Percentiles rank a stretch among this genome's conserved stretches.
Conservation (phyloP, 257 asterid genomes). For the Misopates orontium region DNA sequence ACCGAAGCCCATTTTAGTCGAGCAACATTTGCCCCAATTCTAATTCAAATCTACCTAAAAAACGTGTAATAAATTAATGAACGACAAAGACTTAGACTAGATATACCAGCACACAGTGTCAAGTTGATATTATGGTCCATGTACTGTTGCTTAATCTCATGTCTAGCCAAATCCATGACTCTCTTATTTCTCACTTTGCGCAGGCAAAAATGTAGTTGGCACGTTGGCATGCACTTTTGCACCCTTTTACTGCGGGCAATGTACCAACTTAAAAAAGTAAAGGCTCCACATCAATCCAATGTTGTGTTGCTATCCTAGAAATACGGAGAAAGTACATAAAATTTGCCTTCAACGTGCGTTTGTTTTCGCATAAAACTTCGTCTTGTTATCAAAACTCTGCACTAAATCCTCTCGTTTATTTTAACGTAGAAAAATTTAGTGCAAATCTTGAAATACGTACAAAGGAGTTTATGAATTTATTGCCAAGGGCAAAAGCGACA, state of each 20-base stretch:
- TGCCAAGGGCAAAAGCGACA: too few relatives aligned
- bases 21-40: neutral
- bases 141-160: neutral
- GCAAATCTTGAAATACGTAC: too few relatives aligned
- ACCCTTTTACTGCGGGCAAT: constrained; percentile 2
- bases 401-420: too few relatives aligned
- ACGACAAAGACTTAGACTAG: constrained; percentile 19
- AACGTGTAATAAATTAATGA: constrained; percentile 16
- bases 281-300: too few relatives aligned
- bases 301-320: too few relatives aligned
- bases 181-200: neutral
- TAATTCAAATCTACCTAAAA: neutral
- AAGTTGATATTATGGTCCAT: constrained; percentile 24
- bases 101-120: neutral
- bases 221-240: constrained; percentile 20
- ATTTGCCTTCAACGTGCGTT: too few relatives aligned
- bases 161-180: constrained; percentile 14
- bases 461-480: too few relatives aligned
- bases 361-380: too few relatives aligned
- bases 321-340: too few relatives aligned
- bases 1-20: neutral
- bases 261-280: constrained; percentile 8
- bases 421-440: too few relatives aligned
- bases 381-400: too few relatives aligned
- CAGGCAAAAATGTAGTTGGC: constrained; percentile 4